Base-by-base conservation (phyloP, 352 stramenopile genomes). In the Plasmopara muralis region DNA sequence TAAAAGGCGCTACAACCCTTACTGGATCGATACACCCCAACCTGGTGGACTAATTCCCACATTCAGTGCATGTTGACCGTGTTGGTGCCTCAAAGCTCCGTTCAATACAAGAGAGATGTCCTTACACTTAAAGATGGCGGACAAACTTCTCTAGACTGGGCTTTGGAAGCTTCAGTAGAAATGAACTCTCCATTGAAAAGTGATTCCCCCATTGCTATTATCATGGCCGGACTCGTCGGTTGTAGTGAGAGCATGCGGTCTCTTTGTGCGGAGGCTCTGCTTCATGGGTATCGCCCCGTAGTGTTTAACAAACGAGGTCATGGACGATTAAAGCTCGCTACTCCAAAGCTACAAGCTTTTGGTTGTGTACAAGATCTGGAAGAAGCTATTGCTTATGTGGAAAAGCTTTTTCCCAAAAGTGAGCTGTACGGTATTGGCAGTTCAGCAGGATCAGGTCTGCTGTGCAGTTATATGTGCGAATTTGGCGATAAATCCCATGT, bases 231-330 rank as follows among this genome's bases (percentile, higher is more conserved):
- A 28, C 68, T 89, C 43, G 86, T 82, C 0, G 74, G 81, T 14
- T 83, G 77, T 60, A 87, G 74, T 53, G 43, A 59, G 28, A 78
- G 56, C 49, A 87, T 86, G 75, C 66, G 70, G 6, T 79, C 68
- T 38, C 62, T 87, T 7, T 88, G 77, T 56, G 72, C 74, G 7
- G 76, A 86, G 42, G 81, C 81, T 12, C 48, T 87, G 20, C 20
- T 43, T 2, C 61, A 72, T 25, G 82, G 82, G 7, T 90, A 87
- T 62, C 75, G 82, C 2, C 79, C 82, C 5, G 82, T 93, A 7
- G 82, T 88, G 16, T 93, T 90, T 50, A 93, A 90, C 61, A 93
- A 93, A 65, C 72, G 82, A 44, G 82, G 82, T 9, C 82, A 93
- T 30, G 82, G 82, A 18, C 77, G 78, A 5, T 41, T 87, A 38